Evolutionary conservation across 2,329 filamentous ascomycete genomes (phyloP), one percentile per base, ranked within the genome.

Genomic region (Cercospora sp.): DNA sequence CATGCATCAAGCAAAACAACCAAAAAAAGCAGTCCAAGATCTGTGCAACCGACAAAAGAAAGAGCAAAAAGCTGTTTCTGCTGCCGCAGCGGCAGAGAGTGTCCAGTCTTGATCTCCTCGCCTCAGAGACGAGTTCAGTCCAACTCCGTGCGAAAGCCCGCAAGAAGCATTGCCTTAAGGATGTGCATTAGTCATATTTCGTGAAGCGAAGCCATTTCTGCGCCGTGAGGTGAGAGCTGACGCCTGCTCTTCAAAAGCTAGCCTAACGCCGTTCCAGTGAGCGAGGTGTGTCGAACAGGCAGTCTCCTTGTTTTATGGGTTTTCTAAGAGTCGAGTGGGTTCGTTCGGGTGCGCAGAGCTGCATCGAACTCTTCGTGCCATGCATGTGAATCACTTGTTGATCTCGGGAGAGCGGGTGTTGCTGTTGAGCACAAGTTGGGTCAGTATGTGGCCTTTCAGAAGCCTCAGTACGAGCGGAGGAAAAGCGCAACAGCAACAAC

Each of bases 321-420:
- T 28, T 72, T 66, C 63, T 61, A 60, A 64, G 72, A 72, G 72
- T 64, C 64, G 70, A 72, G 70, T 70, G 28, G 65, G 65, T 59
- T 70, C 70, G 60, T 62, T 59, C 55, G 42, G 36, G 60, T 72
- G 72, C 73, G 73, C 68, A 67, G 72, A 73, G 73, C 69, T 73
- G 73, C 72, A 72, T 75, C 64, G 68, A 71, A 39, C 48, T 65
- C 36, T 36, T 59, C 59, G 48, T 62, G 18, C 26, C 57, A 62
- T 60, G 51, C 20, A 55, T 23, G 1, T 61, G 58, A 28, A 62
- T 74, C 73, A 75, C 67, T 70, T 73, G 68, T 69, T 69, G 68
- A 74, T 30, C 16, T 67, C 67, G 48, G 73, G 74, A 53, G 74
- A 70, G 61, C 71, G 72, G 69, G 66, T 64, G 72, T 70, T 76